Base-by-base conservation (phyloP, 345 rosid species). In the Luvunga scandens region DNA sequence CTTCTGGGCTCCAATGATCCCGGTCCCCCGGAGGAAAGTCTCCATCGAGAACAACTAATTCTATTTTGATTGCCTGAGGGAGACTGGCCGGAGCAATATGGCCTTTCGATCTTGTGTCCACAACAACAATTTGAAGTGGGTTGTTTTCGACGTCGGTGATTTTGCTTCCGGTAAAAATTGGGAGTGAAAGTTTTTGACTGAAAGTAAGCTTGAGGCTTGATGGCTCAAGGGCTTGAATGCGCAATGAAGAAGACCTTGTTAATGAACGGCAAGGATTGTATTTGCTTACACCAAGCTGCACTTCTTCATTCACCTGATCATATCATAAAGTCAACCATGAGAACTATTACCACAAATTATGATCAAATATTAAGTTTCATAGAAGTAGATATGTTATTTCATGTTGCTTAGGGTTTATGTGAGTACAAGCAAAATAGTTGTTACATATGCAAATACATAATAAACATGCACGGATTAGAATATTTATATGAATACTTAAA, bases 41-140 rank as follows among this genome's bases (percentile, higher is more conserved):
- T 13, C 99, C 98, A 24, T 93, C 93, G 2, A 93, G 89, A 65
- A 90, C 97, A 13, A 95, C 90, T 7, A 95, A 75, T 27, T 92
- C 97, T 7, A 93, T 75, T 81, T 89, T 93, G 77, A 93, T 71
- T 13, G 91, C 84, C 67, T 81, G 85, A 63, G 90, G 85, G 57
- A 83, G 86, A 71, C 36, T 62, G n/a, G 84, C 75, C 30, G 63
- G 86, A 55, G 18, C 48, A 48, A 62, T 71, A 4, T 31, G 79
- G 25, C 50, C 73, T 0, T 77, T 85, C 21, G 48, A 66, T 14
- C 71, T 84, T 3, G 83, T 74, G 73, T 88, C 90, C 0, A 86
- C 87, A 0, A 95, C 82, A 45, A 77, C 68, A 72, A 93, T 84
- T 82, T 88, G 92, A 45, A 91, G 95, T 0, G 86, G 87, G 60